Percentiles rank a stretch among this genome's conserved stretches.
phyloP scores from a whole-genome alignment of 805 yeast genomes.

The Lachancea lanzarotensis region DNA sequence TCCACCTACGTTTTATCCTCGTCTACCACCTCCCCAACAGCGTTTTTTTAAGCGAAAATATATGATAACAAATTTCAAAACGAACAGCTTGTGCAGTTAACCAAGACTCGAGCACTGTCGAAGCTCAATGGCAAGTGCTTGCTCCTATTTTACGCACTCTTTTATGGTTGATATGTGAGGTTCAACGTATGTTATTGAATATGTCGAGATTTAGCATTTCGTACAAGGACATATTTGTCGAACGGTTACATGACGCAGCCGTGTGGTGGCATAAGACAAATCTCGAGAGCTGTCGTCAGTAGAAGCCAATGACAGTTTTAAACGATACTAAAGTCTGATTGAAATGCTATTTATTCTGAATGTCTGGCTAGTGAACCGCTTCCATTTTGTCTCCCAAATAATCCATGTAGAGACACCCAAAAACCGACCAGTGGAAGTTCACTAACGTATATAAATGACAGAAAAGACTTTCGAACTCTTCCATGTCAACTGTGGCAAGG shows the following conservation, averaged over 20 bases:
- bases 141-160: no score
- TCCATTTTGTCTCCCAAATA: conserved; percentile 26
- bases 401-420: conserved; percentile 60
- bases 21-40: not conserved
- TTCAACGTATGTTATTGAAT: not conserved
- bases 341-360: conserved; percentile 2
- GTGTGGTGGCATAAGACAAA: not conserved
- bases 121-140: no score
- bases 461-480: conserved; percentile 54
- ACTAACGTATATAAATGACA: conserved; percentile 58
- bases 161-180: no score
- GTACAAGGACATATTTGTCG: not conserved
- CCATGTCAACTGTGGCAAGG: conserved; percentile 29
- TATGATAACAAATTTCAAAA: no score
- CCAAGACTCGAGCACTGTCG: no score
- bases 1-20: not conserved
- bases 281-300: not conserved
- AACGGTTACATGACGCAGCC: not conserved
- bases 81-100: no score
- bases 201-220: no score
- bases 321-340: conserved; percentile 1
- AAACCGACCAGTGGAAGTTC: conserved; percentile 78
- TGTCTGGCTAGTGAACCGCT: conserved; percentile 2
- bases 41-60: not conserved
- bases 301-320: no score